Evolutionary conservation across 148 eudicot species (phyloP).

Genomic region (Pharnaceum exiguum): DNA sequence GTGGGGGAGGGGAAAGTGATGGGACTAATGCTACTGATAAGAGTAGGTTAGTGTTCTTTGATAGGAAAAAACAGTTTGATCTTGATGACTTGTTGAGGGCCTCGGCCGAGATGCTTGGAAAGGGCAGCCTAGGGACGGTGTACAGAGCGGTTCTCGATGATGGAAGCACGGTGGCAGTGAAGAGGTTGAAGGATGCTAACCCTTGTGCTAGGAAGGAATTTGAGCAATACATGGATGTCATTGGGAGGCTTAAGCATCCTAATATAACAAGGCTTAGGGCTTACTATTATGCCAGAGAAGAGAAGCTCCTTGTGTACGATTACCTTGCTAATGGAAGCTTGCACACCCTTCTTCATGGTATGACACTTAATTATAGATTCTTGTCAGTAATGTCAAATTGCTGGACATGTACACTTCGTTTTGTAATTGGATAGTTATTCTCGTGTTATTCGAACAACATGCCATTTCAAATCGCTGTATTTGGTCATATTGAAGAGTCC

Average conservation of each 20-base stretch:
- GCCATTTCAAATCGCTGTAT: no score
- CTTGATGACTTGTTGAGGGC: conserved; percentile 84
- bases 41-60: conserved; percentile 72
- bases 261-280: conserved; percentile 78
- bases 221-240: conserved; percentile 89
- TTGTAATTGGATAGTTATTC: no score
- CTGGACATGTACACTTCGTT: no score
- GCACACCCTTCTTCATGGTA: conserved; percentile 92
- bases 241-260: conserved; percentile 76
- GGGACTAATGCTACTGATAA: conserved; percentile 49
- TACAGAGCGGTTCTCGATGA: conserved; percentile 84
- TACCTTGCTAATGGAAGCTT: conserved; percentile 90
- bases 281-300: conserved; percentile 83
- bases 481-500: no score
- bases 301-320: conserved; percentile 82
- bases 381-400: neutral
- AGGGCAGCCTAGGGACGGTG: conserved; percentile 83
- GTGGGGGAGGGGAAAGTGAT: conserved; percentile 55
- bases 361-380: neutral
- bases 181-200: conserved; percentile 87
- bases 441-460: no score
- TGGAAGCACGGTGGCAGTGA: conserved; percentile 77
- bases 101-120: conserved; percentile 96
- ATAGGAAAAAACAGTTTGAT: conserved; percentile 68
- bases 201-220: conserved; percentile 93